Base-by-base conservation (phyloP, 2,329 filamentous ascomycete genomes). In the Talaromyces islandicus region DNA sequence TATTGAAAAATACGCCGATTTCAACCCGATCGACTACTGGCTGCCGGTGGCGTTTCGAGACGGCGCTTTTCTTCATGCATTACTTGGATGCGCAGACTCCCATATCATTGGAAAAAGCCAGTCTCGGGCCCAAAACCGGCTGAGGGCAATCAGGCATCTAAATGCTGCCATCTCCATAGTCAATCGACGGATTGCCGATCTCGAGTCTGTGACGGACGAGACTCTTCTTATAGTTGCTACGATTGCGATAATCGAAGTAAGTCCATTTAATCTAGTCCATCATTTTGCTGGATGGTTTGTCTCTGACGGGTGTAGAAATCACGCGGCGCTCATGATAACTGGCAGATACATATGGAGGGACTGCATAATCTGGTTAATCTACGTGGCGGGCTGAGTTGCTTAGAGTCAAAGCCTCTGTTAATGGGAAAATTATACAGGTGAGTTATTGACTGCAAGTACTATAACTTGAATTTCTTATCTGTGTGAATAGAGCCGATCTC, bases 1-100 rank as follows among this genome's bases (percentile, higher is more conserved):
- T 3, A 57, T 60, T 21, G 58, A 60, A 29, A 57, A 50, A 7
- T 24, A 57, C 4, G 52, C 58, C 14, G 56, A 48, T 4, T 46
- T 57, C 25, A 60, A 60, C 21, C 58, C 57, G 35, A 48, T 48
- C 14, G 58, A 60, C 7, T 60, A 57, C 54, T 60, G 58, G 54
- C 48, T 60, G 1, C 32, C 58, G 17, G 14, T 60, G 7, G 58
- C 58, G 9, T 60, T 60, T 19, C 30, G 25, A 12, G 58, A 60
- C 19, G 50, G 41, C 25, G 58, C 58, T 7, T 57, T 60, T n/a
- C 30, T 60, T 12, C 58, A 60, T 14, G 27, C 56, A 4, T 48
- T 60, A 29, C 48, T 60, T 14, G 58, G 58, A 21, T 60, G 58
- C 12, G 58, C 58, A 17, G 58, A 53, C 38, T 54, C 46, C 10